These are phyloP conservation scores for Tetrapisispora nanseiensis DNA, from an alignment of 805 yeast species.

Conservation along the genomic window DNA sequence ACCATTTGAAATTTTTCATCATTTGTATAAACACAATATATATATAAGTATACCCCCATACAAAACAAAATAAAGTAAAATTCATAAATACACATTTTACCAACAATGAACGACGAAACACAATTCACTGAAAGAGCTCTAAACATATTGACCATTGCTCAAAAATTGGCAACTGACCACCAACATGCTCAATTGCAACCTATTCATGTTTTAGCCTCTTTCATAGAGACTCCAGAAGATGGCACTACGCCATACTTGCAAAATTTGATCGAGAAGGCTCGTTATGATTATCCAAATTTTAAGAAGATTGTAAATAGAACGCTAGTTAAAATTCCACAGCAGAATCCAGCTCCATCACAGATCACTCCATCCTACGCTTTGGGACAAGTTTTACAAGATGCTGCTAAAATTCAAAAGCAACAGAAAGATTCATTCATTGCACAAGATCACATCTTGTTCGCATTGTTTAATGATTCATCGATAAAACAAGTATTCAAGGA, in stretches of 20 bases:
- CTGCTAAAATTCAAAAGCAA: slow-evolving; percentile 67
- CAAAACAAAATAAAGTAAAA: not conserved
- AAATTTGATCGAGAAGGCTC: slow-evolving; percentile 72
- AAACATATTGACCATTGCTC: slow-evolving; percentile 67
- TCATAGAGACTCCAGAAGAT: slow-evolving; percentile 53
- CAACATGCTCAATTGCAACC: slow-evolving; percentile 78
- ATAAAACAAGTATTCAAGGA: slow-evolving; percentile 67
- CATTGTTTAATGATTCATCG: slow-evolving; percentile 69
- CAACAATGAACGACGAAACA: slow-evolving; percentile 36
- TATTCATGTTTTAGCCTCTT: slow-evolving; percentile 85
- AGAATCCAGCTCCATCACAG: slow-evolving; percentile 81
- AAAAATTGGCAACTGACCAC: slow-evolving; percentile 74
- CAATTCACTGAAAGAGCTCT: slow-evolving; percentile 93
- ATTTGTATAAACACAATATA: too few species aligned
- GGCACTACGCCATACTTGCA: slow-evolving; percentile 59
- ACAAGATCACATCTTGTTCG: slow-evolving; percentile 85
- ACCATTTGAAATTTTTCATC: too few species aligned
- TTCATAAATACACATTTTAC: not conserved
- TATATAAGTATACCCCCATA: not conserved
- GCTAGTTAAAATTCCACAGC: slow-evolving; percentile 77
- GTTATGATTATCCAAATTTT: slow-evolving; percentile 77
- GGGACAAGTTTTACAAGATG: slow-evolving; percentile 62
- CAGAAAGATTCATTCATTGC: slow-evolving; percentile 90
- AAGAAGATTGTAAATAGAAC: slow-evolving; percentile 73
- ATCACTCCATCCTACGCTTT: slow-evolving; percentile 67